A percentile compares a stretch with the other conserved stretches of the same genome.
phyloP scores from a whole-genome alignment of 495 filamentous ascomycete species.

The Durotheca rogersii region DNA sequence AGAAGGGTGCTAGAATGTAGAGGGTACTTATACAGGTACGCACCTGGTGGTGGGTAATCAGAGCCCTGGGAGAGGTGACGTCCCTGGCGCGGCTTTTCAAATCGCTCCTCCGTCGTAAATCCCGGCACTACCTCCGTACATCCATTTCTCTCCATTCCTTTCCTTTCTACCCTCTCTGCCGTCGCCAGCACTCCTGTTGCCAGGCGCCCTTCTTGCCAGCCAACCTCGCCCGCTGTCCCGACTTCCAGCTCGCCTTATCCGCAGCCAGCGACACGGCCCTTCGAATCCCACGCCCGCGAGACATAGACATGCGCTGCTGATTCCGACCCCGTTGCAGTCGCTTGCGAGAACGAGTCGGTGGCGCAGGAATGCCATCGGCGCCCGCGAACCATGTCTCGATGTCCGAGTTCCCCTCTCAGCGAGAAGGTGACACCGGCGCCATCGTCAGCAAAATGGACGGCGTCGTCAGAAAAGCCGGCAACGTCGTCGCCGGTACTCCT shows the following conservation, averaged over 20 bases:
- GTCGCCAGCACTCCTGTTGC: no score
- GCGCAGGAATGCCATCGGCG: constrained; percentile 51
- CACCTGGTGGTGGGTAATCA: background rate
- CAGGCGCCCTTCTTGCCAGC: no score
- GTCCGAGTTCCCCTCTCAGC: constrained; percentile 43
- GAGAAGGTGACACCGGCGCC: constrained; percentile 33
- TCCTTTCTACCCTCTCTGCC: no score
- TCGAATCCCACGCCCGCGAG: background rate
- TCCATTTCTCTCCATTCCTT: no score
- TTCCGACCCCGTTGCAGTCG: background rate
- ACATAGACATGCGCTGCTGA: constrained; percentile 16
- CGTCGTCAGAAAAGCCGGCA: constrained; percentile 23
- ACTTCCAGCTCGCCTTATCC: no score
- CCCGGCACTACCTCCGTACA: constrained; percentile 3
- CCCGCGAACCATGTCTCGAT: constrained; percentile 51
- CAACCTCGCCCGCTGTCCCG: no score
- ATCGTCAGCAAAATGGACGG: constrained; percentile 30
- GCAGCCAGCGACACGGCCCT: constrained; percentile 1
- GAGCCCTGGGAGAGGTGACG: background rate
- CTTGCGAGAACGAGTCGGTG: constrained; percentile 24
- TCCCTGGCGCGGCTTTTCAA: background rate
- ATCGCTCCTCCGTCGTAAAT: background rate
- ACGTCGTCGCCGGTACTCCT: constrained; percentile 22
- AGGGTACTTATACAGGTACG: no score
- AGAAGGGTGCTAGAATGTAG: no score